Conservation (phyloP, 2,329 filamentous ascomycete species). For the Akanthomyces lecanii region DNA sequence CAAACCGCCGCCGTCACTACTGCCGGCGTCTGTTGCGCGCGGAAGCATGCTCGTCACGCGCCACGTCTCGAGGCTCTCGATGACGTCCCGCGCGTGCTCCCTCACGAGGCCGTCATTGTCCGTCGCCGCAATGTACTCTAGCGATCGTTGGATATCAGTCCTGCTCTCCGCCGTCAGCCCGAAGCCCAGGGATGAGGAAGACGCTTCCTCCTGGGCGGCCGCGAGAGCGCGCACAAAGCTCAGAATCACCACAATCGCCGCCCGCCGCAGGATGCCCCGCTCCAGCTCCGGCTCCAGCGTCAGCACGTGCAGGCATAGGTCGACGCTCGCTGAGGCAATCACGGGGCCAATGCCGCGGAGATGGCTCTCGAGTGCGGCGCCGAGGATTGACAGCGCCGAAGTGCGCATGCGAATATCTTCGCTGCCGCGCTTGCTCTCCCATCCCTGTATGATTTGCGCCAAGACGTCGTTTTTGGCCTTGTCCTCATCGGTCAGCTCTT, state of each 20-base stretch:
- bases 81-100: slow-evolving; percentile 62
- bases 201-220: slow-evolving; percentile 50
- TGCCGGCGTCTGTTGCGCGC: slow-evolving; percentile 17
- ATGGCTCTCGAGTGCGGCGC: slow-evolving; percentile 56
- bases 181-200: slow-evolving; percentile 51
- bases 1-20: slow-evolving; percentile 23
- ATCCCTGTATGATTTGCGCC: slow-evolving; percentile 59
- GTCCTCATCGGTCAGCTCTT: slow-evolving; percentile 41
- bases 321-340: slow-evolving; percentile 53
- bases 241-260: slow-evolving; percentile 61
- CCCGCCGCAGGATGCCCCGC: slow-evolving; percentile 61
- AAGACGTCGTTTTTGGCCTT: slow-evolving; percentile 47
- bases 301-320: slow-evolving; percentile 59
- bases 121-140: slow-evolving; percentile 60
- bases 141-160: slow-evolving; percentile 56
- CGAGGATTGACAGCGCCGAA: slow-evolving; percentile 64
- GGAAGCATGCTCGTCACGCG: slow-evolving; percentile 48
- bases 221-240: slow-evolving; percentile 59
- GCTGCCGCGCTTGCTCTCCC: slow-evolving; percentile 60
- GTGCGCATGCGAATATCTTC: slow-evolving; percentile 68
- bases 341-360: slow-evolving; percentile 50
- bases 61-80: slow-evolving; percentile 63
- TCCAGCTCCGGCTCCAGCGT: slow-evolving; percentile 57
- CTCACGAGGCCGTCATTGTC: slow-evolving; percentile 66
- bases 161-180: slow-evolving; percentile 52